phyloP scores from a whole-genome alignment of 305 asterid genomes.

The Fraxinus platypoda region DNA sequence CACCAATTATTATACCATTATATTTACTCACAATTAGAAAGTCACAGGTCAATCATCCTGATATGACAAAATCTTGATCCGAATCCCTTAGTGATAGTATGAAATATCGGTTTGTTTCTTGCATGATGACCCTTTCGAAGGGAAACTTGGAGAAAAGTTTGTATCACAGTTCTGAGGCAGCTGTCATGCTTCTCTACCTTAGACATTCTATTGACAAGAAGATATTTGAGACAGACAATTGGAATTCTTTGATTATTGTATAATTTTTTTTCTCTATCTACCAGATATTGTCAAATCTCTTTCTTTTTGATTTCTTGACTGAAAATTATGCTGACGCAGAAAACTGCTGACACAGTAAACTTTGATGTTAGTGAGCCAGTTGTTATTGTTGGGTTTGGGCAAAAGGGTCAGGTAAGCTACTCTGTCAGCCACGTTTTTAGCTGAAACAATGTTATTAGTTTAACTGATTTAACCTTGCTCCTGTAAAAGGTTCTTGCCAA shows the following conservation, averaged over 20 bases:
- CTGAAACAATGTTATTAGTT: constrained; percentile 21
- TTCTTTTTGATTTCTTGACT: constrained; percentile 21
- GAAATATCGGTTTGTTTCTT: constrained; percentile 17
- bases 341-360: constrained; percentile 55
- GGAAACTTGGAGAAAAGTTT: constrained; percentile 17
- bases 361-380: constrained; percentile 82
- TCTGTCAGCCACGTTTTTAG: constrained; percentile 2
- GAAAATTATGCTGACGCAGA: constrained; percentile 44
- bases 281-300: constrained; percentile 2
- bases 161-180: constrained; percentile 7
- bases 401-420: constrained; percentile 83
- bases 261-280: background rate
- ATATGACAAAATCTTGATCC: constrained; percentile 3
- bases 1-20: background rate
- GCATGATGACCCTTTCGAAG: constrained; percentile 1
- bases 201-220: background rate
- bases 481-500: constrained; percentile 88
- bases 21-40: background rate
- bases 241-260: background rate
- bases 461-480: constrained; percentile 26
- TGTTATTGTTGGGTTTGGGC: constrained; percentile 96
- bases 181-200: background rate
- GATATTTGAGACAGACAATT: background rate
- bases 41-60: background rate
- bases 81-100: background rate